These are phyloP conservation scores for Carpinus fangiana DNA, from an alignment of 306 rosid genomes.

Conservation along the genomic window DNA sequence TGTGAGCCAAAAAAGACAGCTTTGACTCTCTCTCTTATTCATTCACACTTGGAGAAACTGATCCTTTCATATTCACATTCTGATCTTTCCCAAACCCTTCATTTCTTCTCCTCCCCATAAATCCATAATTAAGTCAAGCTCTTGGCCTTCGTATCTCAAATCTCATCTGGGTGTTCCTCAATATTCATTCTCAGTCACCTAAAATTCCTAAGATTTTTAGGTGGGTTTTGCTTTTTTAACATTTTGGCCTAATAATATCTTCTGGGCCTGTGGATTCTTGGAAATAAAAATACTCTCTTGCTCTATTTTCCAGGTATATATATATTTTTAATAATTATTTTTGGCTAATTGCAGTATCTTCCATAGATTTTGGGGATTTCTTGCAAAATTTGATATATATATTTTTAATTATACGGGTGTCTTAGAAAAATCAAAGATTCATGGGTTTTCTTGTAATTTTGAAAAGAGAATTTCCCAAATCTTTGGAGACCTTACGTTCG, in stretches of 20 bases:
- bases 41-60: conserved; percentile 16
- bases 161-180: conserved; percentile 12
- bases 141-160: background rate
- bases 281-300: background rate
- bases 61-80: conserved; percentile 19
- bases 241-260: background rate
- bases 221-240: conserved; percentile 25
- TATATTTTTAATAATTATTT: background rate
- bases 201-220: background rate
- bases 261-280: background rate
- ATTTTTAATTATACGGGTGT: background rate
- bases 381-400: background rate
- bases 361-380: background rate
- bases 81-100: conserved; percentile 1
- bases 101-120: background rate
- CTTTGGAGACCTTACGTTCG: background rate
- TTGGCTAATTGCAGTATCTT: background rate
- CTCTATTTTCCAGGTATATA: background rate
- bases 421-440: background rate
- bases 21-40: conserved; percentile 34
- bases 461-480: background rate
- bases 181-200: background rate
- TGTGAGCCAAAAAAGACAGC: conserved; percentile 22
- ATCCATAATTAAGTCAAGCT: background rate
- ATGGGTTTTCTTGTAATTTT: background rate